Evolutionary conservation across 2,329 filamentous ascomycete species (phyloP), one percentile per base, ranked within the genome.

Genomic region (Penicillium sclerotiorum): DNA sequence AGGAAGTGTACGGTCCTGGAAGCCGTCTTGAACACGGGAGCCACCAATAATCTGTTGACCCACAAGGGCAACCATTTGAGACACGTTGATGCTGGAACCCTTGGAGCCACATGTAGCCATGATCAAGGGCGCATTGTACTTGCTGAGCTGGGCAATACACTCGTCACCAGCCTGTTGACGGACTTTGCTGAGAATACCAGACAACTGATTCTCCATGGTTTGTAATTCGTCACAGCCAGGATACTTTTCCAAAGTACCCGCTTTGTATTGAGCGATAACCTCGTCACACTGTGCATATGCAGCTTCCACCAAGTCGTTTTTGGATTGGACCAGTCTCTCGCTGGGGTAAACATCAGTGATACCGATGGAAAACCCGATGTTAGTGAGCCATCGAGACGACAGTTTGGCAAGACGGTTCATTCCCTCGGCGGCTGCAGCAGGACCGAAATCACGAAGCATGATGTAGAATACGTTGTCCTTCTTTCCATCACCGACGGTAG

Each of bases 41-140:
- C 91, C 90, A 52, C 89, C 89, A 64, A 99, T 97, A 82, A 97
- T 96, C 63, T 99, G 94, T 73, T 99, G 94, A 43, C 94, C 94
- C 67, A 99, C 94, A 51, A 92, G 86, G 49, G 94, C 93, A 68
- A 97, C 89, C 94, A 99, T 99, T 76, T 99, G 94, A 8, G 94
- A 94, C 27, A 99, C 94, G 78, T 99, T 99, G 78, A 99, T 95
- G 62, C 90, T 88, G 5, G 91, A 96, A 68, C 94, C 94, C 72
- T 99, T 99, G 46, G 93, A 97, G 41, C 94, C 94, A 11, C 90
- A 97, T 55, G 90, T 94, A 53, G 94, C 94, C 94, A 99, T 99
- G 75, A 96, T 87, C 56, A 97, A 79, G 5, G 94, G 92, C 0
- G 94, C 87, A 62, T 99, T 99, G 75, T 91, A 91, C 56, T 85